These are phyloP conservation scores for Striga asiatica DNA, from an alignment of 257 asterid genomes.

Conservation along the genomic window DNA sequence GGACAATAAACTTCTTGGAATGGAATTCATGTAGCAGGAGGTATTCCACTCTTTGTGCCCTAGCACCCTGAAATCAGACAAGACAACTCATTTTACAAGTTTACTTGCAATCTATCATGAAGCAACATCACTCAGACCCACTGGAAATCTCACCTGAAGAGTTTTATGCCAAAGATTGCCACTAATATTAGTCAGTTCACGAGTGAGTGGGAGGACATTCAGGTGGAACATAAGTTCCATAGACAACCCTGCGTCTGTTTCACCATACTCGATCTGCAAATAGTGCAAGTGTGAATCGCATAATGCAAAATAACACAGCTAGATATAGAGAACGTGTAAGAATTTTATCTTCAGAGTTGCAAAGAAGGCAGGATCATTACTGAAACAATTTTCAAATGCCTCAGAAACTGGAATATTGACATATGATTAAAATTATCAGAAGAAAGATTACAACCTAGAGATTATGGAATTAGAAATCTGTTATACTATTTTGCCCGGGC, in stretches of 20 bases:
- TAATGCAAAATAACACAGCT: neutral
- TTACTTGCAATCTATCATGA: slow-evolving; percentile 7
- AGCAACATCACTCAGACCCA: slow-evolving; percentile 11
- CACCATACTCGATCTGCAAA: slow-evolving; percentile 83
- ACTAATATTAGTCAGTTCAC: slow-evolving; percentile 83
- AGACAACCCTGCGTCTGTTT: slow-evolving; percentile 96
- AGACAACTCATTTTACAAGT: slow-evolving; percentile 4
- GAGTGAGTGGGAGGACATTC: slow-evolving; percentile 91
- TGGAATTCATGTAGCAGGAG: slow-evolving; percentile 86
- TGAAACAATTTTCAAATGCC: no score
- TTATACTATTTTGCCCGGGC: neutral
- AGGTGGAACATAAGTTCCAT: slow-evolving; percentile 98
- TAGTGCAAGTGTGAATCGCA: slow-evolving; percentile 13
- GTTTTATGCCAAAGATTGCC: slow-evolving; percentile 98
- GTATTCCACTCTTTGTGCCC: slow-evolving; percentile 99
- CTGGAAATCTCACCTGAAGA: slow-evolving; percentile 54
- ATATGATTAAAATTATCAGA: no score
- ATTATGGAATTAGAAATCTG: neutral
- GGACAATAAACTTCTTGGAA: slow-evolving; percentile 81
- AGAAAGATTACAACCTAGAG: neutral
- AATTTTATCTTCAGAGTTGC: neutral
- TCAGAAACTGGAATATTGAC: no score
- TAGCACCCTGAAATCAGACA: slow-evolving; percentile 67
- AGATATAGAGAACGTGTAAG: neutral
- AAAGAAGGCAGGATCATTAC: slow-evolving; percentile 1